Percentiles rank a stretch among this genome's conserved stretches.
phyloP scores from a whole-genome alignment of 2,329 filamentous ascomycete species.

The Coleophoma crateriformis region DNA sequence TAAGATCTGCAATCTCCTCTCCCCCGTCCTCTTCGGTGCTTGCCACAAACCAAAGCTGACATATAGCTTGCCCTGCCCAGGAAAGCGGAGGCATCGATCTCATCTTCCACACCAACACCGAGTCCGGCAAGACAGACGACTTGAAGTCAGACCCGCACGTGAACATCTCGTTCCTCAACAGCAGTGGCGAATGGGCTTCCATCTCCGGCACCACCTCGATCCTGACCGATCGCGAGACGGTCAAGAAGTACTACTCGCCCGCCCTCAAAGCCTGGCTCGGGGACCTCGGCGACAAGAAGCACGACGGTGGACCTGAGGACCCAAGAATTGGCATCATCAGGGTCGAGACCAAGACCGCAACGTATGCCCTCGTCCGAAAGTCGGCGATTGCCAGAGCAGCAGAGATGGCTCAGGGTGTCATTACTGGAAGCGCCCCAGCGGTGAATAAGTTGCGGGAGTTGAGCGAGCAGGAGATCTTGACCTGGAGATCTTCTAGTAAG shows the following conservation, averaged over 20 bases:
- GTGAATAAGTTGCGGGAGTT: slow-evolving; percentile 77
- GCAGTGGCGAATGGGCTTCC: slow-evolving; percentile 78
- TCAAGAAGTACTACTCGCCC: slow-evolving; percentile 72
- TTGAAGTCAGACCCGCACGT: slow-evolving; percentile 65
- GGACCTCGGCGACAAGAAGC: slow-evolving; percentile 75
- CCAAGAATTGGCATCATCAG: slow-evolving; percentile 78
- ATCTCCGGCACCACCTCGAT: slow-evolving; percentile 69
- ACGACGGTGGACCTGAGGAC: slow-evolving; percentile 77
- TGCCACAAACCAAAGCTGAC: slow-evolving; percentile 1
- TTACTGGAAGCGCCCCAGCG: slow-evolving; percentile 64
- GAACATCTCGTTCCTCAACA: slow-evolving; percentile 77
- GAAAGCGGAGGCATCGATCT: slow-evolving; percentile 75
- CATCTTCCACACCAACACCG: slow-evolving; percentile 88
- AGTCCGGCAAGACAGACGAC: slow-evolving; percentile 83
- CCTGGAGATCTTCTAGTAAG: slow-evolving; percentile 43
- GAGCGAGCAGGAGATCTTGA: slow-evolving; percentile 56
- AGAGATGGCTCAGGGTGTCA: slow-evolving; percentile 69
- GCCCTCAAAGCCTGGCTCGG: slow-evolving; percentile 79
- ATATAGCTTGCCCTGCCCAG: slow-evolving; percentile 33
- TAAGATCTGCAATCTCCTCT: slow-evolving; percentile 30
- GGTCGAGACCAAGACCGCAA: slow-evolving; percentile 65
- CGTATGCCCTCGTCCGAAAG: slow-evolving; percentile 62
- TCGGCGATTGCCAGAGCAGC: slow-evolving; percentile 58
- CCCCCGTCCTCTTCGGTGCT: not conserved
- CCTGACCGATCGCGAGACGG: slow-evolving; percentile 60